Conservation (phyloP, 352 stramenopile genomes). For the Pythium coloratum region DNA sequence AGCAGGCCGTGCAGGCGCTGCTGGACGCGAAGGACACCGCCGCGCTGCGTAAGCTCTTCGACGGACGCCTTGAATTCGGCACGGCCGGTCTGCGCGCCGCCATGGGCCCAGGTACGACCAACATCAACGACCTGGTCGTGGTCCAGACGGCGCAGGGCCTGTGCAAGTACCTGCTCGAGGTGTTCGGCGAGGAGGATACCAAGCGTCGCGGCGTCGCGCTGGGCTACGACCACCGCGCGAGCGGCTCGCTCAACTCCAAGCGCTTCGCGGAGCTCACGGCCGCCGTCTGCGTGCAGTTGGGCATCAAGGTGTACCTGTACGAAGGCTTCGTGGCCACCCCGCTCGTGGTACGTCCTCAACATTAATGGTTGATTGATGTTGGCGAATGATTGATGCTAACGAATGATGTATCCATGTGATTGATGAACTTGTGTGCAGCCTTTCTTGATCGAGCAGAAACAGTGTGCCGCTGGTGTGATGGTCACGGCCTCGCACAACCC, state of each 20-base stretch:
- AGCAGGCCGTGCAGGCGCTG: slow-evolving; percentile 61
- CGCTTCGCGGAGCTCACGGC: slow-evolving; percentile 87
- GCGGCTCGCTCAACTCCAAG: slow-evolving; percentile 81
- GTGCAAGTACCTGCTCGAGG: slow-evolving; percentile 77
- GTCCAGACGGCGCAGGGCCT: slow-evolving; percentile 93
- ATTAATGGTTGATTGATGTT: slow-evolving; percentile 3
- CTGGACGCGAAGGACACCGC: slow-evolving; percentile 51
- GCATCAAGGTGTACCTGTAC: slow-evolving; percentile 91
- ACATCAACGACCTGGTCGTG: slow-evolving; percentile 93
- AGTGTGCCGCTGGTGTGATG: slow-evolving; percentile 89
- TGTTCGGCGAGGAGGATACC: slow-evolving; percentile 65
- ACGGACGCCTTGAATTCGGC: slow-evolving; percentile 88
- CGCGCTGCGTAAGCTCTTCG: slow-evolving; percentile 71
- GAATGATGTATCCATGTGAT: neutral
- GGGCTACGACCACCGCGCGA: slow-evolving; percentile 89
- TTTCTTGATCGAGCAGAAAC: slow-evolving; percentile 80
- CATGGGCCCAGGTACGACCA: slow-evolving; percentile 87
- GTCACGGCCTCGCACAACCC: slow-evolving; percentile 98
- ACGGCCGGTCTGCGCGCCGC: slow-evolving; percentile 88
- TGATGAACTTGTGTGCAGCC: slow-evolving; percentile 31
- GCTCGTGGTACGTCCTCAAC: slow-evolving; percentile 71
- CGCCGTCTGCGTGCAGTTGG: slow-evolving; percentile 72
- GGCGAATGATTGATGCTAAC: neutral
- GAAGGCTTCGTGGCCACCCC: slow-evolving; percentile 94
- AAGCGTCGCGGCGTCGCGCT: slow-evolving; percentile 84